Percentiles rank a stretch among this genome's conserved stretches.
Conservation (phyloP, 441 rosid species). For the Lepidium campestre region DNA sequence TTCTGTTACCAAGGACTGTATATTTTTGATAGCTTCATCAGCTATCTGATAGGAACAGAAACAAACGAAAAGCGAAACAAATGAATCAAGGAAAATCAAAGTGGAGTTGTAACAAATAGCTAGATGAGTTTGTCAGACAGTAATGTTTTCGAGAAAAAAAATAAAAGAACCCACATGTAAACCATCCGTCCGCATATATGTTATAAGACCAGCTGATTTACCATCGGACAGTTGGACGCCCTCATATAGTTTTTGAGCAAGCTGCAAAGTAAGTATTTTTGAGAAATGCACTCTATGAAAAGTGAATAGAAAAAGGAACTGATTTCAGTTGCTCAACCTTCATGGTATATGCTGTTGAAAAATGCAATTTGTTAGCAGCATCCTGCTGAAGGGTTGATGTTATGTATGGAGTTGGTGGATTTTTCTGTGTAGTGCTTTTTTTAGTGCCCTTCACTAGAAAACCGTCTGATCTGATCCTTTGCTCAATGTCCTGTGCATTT, state of each 20-base stretch:
- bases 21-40: constrained; percentile 75
- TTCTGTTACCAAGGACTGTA: constrained; percentile 62
- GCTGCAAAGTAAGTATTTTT: constrained; percentile 46
- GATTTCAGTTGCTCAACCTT: constrained; percentile 48
- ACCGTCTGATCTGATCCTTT: constrained; percentile 41
- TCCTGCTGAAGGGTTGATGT: constrained; percentile 99
- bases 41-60: constrained; percentile 54
- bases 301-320: neutral
- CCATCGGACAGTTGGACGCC: constrained; percentile 75
- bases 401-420: constrained; percentile 93
- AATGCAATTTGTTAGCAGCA: constrained; percentile 91
- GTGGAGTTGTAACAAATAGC: neutral
- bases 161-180: constrained; percentile 57
- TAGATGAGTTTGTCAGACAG: constrained; percentile 9
- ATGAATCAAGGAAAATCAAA: constrained; percentile 2
- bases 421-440: constrained; percentile 52
- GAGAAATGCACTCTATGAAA: neutral
- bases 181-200: constrained; percentile 96
- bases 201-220: constrained; percentile 79
- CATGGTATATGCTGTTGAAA: constrained; percentile 71
- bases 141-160: neutral
- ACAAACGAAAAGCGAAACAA: constrained; percentile 14
- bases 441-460: constrained; percentile 59
- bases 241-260: constrained; percentile 95
- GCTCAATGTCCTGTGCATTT: constrained; percentile 54